A percentile compares a stretch with the other conserved stretches of the same genome.
Conservation (phyloP, 352 stramenopile species). For the Phytopythium kandeliae region DNA sequence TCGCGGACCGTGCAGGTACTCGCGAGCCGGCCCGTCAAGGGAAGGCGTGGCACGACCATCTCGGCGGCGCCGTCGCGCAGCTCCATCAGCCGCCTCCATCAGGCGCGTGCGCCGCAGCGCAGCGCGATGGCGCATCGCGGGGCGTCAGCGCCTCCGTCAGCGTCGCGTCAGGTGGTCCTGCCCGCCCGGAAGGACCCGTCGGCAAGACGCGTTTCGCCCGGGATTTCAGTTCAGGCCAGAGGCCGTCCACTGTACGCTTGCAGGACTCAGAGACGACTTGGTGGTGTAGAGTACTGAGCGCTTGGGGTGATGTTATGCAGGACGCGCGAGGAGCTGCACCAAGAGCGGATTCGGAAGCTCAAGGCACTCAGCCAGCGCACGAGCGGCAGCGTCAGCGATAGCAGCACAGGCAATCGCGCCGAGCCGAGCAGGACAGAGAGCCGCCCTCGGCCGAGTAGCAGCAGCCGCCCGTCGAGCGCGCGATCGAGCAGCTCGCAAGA, state of each 20-base stretch:
- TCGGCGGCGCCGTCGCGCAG: slow-evolving; percentile 54
- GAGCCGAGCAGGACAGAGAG: neutral
- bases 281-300: neutral
- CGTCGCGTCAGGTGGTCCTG: slow-evolving; percentile 18
- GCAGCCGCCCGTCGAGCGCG: slow-evolving; percentile 17
- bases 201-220: neutral
- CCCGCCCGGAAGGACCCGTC: slow-evolving; percentile 3
- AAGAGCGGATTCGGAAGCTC: slow-evolving; percentile 18
- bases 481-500: slow-evolving; percentile 11
- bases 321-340: slow-evolving; percentile 51
- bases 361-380: slow-evolving; percentile 4
- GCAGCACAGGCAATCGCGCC: neutral
- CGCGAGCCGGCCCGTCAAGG: slow-evolving; percentile 44
- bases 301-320: slow-evolving; percentile 13
- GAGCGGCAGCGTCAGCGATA: slow-evolving; percentile 1
- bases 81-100: slow-evolving; percentile 31
- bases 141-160: slow-evolving; percentile 18
- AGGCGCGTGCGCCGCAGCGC: slow-evolving; percentile 19
- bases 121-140: slow-evolving; percentile 10
- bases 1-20: slow-evolving; percentile 74
- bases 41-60: slow-evolving; percentile 48
- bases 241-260: slow-evolving; percentile 3
- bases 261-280: neutral
- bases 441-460: slow-evolving; percentile 4
- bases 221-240: neutral